Base-by-base conservation (phyloP, 768 basidiomycete species). In the Russula compacta region DNA sequence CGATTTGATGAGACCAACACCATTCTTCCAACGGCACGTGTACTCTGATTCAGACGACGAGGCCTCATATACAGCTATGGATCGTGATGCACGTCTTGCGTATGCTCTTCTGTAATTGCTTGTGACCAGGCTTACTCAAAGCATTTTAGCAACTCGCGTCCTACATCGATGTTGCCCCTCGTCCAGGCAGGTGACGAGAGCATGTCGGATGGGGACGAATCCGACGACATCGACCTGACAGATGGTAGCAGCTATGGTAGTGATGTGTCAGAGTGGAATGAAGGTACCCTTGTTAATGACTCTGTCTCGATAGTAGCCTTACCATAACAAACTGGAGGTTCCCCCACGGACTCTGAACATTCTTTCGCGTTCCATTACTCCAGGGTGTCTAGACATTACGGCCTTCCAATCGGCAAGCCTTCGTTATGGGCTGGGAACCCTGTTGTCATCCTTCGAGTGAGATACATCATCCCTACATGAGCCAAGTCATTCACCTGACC, bases 201-300 rank as follows among this genome's bases (percentile, higher is more conserved):
- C 56, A 77, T 84, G 67, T 82, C 81, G 9, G 86, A 83, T 53
- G 83, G 82, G 3, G 89, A 91, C 64, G 90, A 92, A 71, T 92
- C 90, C 2, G 91, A 92, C 65, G 75, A 88, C 64, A 83, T 82
- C 24, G 86, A 86, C 67, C 68, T 87, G 52, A 86, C 83, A 2
- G 85, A 86, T 50, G 74, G 71, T 7, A 65, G 60, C 50, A 72
- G 74, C 10, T 73, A 67, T 19, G 72, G 71, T 17, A 77, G 73
- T 53, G 73, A 76, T 24, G 69, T 68, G 48, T 77, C 80, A 12
- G 80, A 80, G 48, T 69, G 73, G 75, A 53, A 79, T 77, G 77
- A 83, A 55, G 77, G 82, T 82, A 59, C 61, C 73, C 64, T 29
- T 44, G 11, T 15, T 11, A 35, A 42, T 19, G 3, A 6, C 47